Percentiles rank a stretch among this genome's conserved stretches.
phyloP scores from a whole-genome alignment of 441 rosid genomes.

The Adansonia rubrostipa region DNA sequence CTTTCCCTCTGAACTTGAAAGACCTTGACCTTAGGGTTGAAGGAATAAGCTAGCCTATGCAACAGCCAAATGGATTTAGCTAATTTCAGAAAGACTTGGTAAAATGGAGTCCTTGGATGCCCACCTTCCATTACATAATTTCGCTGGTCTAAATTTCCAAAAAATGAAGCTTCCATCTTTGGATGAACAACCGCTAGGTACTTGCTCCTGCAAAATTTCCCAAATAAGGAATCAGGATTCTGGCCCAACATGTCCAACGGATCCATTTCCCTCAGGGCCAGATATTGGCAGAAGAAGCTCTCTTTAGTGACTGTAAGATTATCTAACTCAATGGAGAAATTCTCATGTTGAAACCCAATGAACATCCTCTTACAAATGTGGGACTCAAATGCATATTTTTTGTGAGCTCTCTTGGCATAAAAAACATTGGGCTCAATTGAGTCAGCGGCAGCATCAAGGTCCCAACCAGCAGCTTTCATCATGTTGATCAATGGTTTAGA shows the following conservation, averaged over 20 bases:
- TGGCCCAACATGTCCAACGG: constrained; percentile 74
- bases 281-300: constrained; percentile 76
- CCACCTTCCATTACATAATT: constrained; percentile 80
- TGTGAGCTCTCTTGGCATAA: constrained; percentile 91
- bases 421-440: constrained; percentile 79
- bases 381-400: constrained; percentile 90
- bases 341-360: constrained; percentile 78
- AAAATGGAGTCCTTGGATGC: constrained; percentile 90
- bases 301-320: constrained; percentile 50
- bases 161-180: constrained; percentile 96
- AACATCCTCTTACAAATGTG: constrained; percentile 92
- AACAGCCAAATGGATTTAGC: constrained; percentile 87
- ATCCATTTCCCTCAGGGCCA: constrained; percentile 76
- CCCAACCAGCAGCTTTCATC: constrained; percentile 99
- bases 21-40: constrained; percentile 70
- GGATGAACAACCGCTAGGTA: constrained; percentile 78
- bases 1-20: constrained; percentile 80
- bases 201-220: constrained; percentile 78
- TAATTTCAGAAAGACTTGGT: constrained; percentile 78
- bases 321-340: constrained; percentile 60
- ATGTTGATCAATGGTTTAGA: constrained; percentile 88
- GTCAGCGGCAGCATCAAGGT: constrained; percentile 91
- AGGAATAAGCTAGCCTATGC: constrained; percentile 86
- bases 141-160: constrained; percentile 84
- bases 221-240: constrained; percentile 77